Base-by-base conservation (phyloP, 495 filamentous ascomycete genomes). In the Xylaria venustula region DNA sequence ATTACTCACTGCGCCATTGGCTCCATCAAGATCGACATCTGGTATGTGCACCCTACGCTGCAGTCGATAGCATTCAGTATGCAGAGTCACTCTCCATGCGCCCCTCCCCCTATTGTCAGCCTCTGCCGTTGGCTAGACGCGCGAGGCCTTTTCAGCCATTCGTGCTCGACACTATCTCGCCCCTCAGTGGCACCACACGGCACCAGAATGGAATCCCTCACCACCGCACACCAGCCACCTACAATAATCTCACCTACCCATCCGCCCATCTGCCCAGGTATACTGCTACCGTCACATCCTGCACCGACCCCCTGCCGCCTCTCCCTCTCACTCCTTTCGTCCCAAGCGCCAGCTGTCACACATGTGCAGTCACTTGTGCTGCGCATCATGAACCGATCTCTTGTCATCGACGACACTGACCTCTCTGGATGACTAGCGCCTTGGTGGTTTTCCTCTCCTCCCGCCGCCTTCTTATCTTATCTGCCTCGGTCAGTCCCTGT, bases 151-250 rank as follows among this genome's bases (percentile, higher is more conserved):
- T 58, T 28, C n/a, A 45, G 34, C 28, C 22, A 26, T 32, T 57
- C 40, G 42, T 52, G 37, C 26, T 60, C 20, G 37, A n/a, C n/a
- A n/a, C 40, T 48, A 26, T 53, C 48, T 41, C 22, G 58, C 58
- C 58, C 58, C 58, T 61, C 58, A 61, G 49, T 61, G 58, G 58
- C 58, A 47, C 58, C 41, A 45, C 50, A 15, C 58, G 25, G 56
- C 55, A 48, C 26, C 58, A 23, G 47, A 54, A 52, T 32, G 47
- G 7, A 22, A 23, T 54, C 22, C 36, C 50, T 55, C 53, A 23
- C 53, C 25, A 55, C 32, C 17, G 40, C 37, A 40, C 7, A 9
- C 14, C 37, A 15, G 14, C 7, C 14, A 40, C 37, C 37, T 40
- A 40, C 37, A 34, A 34, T 34, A 5, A 34, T 34, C 30, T 12